Conservation (phyloP, 2,329 filamentous ascomycete species). For the Coniochaeta sp. region DNA sequence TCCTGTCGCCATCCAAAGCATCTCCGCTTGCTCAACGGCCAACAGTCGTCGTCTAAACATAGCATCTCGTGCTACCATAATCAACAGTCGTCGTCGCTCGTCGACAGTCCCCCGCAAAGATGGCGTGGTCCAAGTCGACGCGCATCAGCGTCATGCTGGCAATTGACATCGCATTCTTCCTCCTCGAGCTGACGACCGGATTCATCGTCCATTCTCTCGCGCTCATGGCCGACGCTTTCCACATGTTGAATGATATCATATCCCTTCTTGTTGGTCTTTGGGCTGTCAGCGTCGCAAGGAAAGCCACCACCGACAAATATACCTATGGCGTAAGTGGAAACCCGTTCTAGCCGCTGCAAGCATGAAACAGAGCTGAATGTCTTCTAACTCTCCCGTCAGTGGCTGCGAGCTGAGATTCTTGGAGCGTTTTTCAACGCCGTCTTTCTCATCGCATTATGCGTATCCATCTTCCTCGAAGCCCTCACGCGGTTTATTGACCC, state of each 20-base stretch:
- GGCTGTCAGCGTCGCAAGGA: conserved; percentile 85
- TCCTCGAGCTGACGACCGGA: conserved; percentile 79
- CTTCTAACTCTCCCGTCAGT: conserved; percentile 42
- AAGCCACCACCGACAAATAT: conserved; percentile 81
- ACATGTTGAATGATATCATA: conserved; percentile 99
- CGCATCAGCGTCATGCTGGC: conserved; percentile 88
- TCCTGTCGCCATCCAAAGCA: background rate
- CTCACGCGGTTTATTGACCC: conserved; percentile 88
- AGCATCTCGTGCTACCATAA: background rate
- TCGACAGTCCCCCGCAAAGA: conserved; percentile 26
- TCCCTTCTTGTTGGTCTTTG: conserved; percentile 88
- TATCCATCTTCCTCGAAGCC: conserved; percentile 94
- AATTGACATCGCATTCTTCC: conserved; percentile 85
- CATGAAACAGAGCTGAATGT: background rate
- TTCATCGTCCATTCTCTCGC: conserved; percentile 87
- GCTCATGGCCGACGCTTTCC: conserved; percentile 92
- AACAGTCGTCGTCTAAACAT: background rate
- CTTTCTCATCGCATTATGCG: conserved; percentile 90
- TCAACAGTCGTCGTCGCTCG: background rate
- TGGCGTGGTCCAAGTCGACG: conserved; percentile 87
- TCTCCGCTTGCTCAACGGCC: background rate
- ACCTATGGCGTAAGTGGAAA: conserved; percentile 73
- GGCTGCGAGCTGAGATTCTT: conserved; percentile 93
- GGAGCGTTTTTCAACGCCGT: conserved; percentile 96
- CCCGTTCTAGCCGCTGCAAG: background rate